A percentile compares a stretch with the other conserved stretches of the same genome.
These are phyloP conservation scores for Exophiala spinifera DNA, from an alignment of 2,329 filamentous ascomycete genomes.

Conservation along the genomic window DNA sequence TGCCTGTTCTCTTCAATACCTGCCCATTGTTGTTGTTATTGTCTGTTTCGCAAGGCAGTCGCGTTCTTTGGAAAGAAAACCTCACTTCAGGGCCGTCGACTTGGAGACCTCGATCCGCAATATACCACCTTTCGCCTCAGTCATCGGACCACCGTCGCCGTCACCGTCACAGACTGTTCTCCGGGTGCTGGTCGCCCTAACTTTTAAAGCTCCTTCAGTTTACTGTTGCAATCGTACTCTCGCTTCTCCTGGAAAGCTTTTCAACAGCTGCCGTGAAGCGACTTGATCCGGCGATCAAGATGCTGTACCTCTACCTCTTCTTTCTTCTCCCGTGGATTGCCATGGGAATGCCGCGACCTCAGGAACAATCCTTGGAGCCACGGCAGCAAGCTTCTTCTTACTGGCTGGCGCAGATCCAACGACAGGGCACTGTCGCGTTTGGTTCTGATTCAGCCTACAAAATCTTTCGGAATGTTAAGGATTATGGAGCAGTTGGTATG, in stretches of 20 bases:
- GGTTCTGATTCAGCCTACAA: slow-evolving; percentile 53
- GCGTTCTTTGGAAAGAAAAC: not conserved
- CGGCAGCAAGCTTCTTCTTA: slow-evolving; percentile 43
- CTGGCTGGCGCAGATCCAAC: slow-evolving; percentile 69
- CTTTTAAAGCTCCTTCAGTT: not conserved
- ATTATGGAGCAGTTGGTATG: slow-evolving; percentile 70
- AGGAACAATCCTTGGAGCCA: slow-evolving; percentile 1
- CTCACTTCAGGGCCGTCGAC: not conserved
- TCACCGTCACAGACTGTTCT: not conserved
- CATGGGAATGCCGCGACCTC: slow-evolving; percentile 9
- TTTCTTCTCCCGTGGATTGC: slow-evolving; percentile 16
- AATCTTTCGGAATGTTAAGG: slow-evolving; percentile 73
- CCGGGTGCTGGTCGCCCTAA: not conserved
- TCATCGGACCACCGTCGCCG: not conserved
- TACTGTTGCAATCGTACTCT: not conserved
- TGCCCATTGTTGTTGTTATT: not conserved
- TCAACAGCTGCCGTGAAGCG: not conserved
- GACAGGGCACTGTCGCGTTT: slow-evolving; percentile 67
- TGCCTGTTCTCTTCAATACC: not conserved
- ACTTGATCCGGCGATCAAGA: not conserved
- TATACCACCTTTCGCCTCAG: not conserved
- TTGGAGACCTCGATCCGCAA: not conserved
- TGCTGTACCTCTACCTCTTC: slow-evolving; percentile 13
- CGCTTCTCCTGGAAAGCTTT: not conserved
- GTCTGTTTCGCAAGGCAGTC: slow-evolving; percentile 1